These are phyloP conservation scores for peach (Prunus persica) DNA, from an alignment of 306 rosid genomes.

Conservation along the genomic window DNA sequence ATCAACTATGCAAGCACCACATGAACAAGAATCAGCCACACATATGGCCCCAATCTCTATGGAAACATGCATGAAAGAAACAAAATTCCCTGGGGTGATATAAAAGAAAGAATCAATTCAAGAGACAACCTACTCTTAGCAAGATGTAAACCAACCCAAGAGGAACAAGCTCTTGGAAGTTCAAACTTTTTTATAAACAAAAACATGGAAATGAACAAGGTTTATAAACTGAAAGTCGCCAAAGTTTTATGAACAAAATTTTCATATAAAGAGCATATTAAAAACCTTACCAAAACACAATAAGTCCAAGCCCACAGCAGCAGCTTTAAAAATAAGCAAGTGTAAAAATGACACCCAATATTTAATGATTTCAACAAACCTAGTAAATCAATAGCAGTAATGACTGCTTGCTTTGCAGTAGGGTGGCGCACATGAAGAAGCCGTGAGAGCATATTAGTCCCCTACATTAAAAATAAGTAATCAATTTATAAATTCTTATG, in stretches of 20 bases:
- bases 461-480: slow-evolving; percentile 43
- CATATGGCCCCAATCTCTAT: not conserved
- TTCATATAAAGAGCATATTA: not conserved
- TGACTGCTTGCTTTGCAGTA: slow-evolving; percentile 94
- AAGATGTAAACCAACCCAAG: not conserved
- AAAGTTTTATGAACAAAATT: not conserved
- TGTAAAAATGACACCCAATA: not conserved
- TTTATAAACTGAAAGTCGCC: not conserved
- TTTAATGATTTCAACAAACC: slow-evolving; percentile 42
- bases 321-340: not conserved
- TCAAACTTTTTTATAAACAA: too few relatives aligned
- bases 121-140: not conserved
- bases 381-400: slow-evolving; percentile 89
- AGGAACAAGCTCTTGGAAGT: not conserved
- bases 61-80: not conserved
- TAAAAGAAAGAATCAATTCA: not conserved
- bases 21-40: not conserved
- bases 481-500: not conserved
- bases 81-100: not conserved
- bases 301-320: not conserved
- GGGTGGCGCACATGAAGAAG: slow-evolving; percentile 92
- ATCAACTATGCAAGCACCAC: not conserved
- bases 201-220: not conserved
- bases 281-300: not conserved
- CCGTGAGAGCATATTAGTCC: slow-evolving; percentile 91